Evolutionary conservation across 176 grass and related monocot species (phyloP).

Genomic region (Carex pumila): DNA sequence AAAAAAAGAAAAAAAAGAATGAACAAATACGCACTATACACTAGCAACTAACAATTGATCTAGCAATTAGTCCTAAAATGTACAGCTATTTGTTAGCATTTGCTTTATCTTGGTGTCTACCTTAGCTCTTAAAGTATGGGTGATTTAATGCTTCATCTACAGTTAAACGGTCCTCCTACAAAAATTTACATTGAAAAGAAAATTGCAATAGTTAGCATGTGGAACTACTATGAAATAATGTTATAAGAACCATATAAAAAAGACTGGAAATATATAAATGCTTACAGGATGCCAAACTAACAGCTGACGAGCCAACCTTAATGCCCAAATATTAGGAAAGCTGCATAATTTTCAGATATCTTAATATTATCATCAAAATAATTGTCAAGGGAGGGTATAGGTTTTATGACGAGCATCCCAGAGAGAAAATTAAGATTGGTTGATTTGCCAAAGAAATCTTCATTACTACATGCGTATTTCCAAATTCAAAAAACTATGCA

Average conservation of each 20-base stretch:
- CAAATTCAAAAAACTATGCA: neutral
- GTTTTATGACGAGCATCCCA: neutral
- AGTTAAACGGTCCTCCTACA: slow-evolving; percentile 71
- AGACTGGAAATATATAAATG: neutral
- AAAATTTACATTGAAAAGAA: neutral
- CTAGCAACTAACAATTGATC: neutral
- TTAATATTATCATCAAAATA: slow-evolving; percentile 4
- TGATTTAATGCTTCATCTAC: slow-evolving; percentile 81
- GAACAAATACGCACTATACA: neutral
- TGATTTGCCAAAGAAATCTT: neutral
- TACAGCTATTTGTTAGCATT: neutral
- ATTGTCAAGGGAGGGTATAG: neutral
- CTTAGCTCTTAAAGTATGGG: slow-evolving; percentile 66
- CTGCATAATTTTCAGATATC: slow-evolving; percentile 27
- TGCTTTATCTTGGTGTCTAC: neutral
- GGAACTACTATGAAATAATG: slow-evolving; percentile 12
- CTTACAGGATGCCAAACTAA: slow-evolving; percentile 96
- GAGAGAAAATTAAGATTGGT: neutral
- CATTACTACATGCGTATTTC: neutral
- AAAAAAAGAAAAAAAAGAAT: neutral
- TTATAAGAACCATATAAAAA: neutral
- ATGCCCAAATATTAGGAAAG: slow-evolving; percentile 74
- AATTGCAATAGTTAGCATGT: neutral
- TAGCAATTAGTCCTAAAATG: neutral
- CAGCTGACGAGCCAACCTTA: slow-evolving; percentile 77